phyloP scores from a whole-genome alignment of 2,329 filamentous ascomycete species.

The Diaporthe velutina region DNA sequence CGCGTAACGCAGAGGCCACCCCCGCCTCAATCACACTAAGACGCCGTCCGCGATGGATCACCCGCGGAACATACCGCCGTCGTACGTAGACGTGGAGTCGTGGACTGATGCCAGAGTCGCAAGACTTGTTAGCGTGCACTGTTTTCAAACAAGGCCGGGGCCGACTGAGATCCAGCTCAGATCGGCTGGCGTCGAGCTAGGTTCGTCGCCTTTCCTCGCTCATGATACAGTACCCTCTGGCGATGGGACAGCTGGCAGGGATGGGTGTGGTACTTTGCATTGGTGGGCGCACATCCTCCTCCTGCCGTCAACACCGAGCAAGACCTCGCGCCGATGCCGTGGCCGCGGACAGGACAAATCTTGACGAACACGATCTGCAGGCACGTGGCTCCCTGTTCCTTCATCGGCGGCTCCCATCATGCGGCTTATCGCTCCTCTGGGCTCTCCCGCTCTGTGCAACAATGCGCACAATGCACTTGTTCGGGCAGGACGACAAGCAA shows the following conservation, averaged over 20 bases:
- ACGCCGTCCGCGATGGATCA: not conserved
- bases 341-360: constrained; percentile 17
- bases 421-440: constrained; percentile 29
- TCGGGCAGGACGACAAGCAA: constrained; percentile 28
- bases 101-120: constrained; percentile 23
- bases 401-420: constrained; percentile 28
- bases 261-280: not conserved
- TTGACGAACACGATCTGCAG: constrained; percentile 32
- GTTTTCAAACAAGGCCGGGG: not conserved
- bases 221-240: not conserved
- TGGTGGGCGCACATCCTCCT: not conserved
- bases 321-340: constrained; percentile 11
- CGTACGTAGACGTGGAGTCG: constrained; percentile 9
- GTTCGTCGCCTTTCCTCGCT: not conserved
- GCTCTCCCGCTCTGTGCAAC: constrained; percentile 12
- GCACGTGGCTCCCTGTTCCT: constrained; percentile 25
- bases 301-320: constrained; percentile 11
- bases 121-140: not conserved
- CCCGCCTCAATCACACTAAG: constrained; percentile 17
- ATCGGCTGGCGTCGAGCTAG: constrained; percentile 14
- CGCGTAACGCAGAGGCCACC: constrained; percentile 19
- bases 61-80: constrained; percentile 19
- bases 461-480: constrained; percentile 23
- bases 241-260: not conserved
- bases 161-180: constrained; percentile 11